A percentile compares a stretch with the other conserved stretches of the same genome.
These are phyloP conservation scores for Pleurostoma richardsiae DNA, from an alignment of 2,329 filamentous ascomycete genomes.

Conservation along the genomic window DNA sequence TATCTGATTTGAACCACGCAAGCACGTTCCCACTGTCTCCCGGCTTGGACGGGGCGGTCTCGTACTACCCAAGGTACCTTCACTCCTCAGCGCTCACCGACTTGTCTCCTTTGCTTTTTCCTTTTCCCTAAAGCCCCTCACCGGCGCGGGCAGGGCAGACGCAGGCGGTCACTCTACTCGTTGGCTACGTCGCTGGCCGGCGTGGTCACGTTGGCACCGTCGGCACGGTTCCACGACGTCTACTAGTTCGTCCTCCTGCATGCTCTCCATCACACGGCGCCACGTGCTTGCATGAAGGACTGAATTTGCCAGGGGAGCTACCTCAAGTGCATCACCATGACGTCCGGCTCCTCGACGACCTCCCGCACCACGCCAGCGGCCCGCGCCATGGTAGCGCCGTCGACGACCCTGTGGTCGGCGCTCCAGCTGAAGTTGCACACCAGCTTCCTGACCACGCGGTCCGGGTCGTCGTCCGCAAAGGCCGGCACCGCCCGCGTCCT, in stretches of 20 bases:
- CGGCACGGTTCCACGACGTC: too few relatives aligned
- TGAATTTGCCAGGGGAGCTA: constrained; percentile 31
- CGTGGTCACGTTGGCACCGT: too few relatives aligned
- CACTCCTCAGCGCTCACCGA: background rate
- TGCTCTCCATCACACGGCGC: too few relatives aligned
- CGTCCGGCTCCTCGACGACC: constrained; percentile 78
- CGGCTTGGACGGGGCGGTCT: background rate
- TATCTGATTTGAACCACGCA: constrained; percentile 2
- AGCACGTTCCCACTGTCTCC: background rate
- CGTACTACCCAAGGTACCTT: background rate
- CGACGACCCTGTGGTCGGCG: constrained; percentile 89
- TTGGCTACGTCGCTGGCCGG: too few relatives aligned
- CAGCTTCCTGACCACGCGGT: constrained; percentile 66
- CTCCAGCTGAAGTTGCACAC: constrained; percentile 94
- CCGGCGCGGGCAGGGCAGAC: too few relatives aligned
- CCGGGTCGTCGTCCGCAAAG: constrained; percentile 53
- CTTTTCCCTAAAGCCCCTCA: too few relatives aligned
- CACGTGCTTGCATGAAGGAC: too few relatives aligned
- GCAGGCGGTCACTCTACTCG: too few relatives aligned
- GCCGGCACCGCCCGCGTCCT: constrained; percentile 75
- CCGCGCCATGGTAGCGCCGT: constrained; percentile 90
- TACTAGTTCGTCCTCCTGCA: too few relatives aligned
- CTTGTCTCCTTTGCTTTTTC: too few relatives aligned
- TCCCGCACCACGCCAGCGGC: constrained; percentile 77
- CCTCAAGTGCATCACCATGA: constrained; percentile 78